phyloP scores from a whole-genome alignment of 148 eudicot species.

The Silene latifolia region DNA sequence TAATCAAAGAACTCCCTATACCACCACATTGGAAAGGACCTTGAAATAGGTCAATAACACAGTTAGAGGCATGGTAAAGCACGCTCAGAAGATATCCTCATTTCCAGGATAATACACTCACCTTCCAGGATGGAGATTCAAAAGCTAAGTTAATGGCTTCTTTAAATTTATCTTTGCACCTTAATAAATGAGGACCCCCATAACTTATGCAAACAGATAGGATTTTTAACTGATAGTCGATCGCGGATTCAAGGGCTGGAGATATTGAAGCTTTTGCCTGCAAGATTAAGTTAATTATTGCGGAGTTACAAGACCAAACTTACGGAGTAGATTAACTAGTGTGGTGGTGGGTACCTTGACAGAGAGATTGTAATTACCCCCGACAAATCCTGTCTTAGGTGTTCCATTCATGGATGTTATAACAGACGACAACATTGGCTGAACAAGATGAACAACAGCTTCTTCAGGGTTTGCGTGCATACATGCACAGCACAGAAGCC shows the following conservation, averaged over 20 bases:
- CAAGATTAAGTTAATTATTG: slow-evolving; percentile 9
- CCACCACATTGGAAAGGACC: background rate
- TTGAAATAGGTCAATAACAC: slow-evolving; percentile 1
- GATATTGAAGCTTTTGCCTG: slow-evolving; percentile 74
- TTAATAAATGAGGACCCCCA: slow-evolving; percentile 75
- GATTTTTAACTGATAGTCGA: slow-evolving; percentile 84
- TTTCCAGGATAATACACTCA: slow-evolving; percentile 17
- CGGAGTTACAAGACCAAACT: slow-evolving; percentile 8
- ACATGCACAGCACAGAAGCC: slow-evolving; percentile 96
- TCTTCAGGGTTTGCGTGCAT: slow-evolving; percentile 80
- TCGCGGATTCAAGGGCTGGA: slow-evolving; percentile 89
- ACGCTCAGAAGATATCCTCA: background rate
- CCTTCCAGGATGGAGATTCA: slow-evolving; percentile 99
- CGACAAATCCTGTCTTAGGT: slow-evolving; percentile 79
- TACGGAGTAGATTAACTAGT: background rate
- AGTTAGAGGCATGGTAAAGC: background rate
- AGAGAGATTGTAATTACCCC: slow-evolving; percentile 40
- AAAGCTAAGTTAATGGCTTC: slow-evolving; percentile 75
- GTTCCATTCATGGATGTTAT: slow-evolving; percentile 75
- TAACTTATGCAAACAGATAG: slow-evolving; percentile 88
- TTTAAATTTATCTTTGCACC: slow-evolving; percentile 63
- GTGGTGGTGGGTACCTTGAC: slow-evolving; percentile 33
- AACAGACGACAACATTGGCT: slow-evolving; percentile 64
- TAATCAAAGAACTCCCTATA: slow-evolving; percentile 3
- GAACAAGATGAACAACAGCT: slow-evolving; percentile 71